A percentile compares a stretch with the other conserved stretches of the same genome.
Conservation (phyloP, 106 monocot species). For the Dendrobium chrysotoxum region DNA sequence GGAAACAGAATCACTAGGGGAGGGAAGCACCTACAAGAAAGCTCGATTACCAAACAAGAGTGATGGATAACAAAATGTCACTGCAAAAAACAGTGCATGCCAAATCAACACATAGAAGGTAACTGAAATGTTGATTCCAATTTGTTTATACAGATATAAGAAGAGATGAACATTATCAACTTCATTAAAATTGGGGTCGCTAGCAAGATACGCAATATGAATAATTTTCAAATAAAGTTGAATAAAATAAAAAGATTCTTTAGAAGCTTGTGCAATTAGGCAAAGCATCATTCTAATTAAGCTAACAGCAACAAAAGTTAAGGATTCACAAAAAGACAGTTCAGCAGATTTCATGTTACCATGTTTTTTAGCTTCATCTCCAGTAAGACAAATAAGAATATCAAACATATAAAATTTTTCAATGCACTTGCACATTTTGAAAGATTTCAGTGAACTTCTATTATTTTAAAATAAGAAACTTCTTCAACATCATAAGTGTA, state of each 20-base stretch:
- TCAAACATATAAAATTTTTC: not conserved
- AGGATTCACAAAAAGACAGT: not conserved
- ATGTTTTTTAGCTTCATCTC: not conserved
- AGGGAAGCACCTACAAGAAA: slow-evolving; percentile 52
- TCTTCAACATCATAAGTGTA: not conserved
- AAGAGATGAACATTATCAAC: not conserved
- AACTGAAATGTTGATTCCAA: not conserved
- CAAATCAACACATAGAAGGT: too few relatives aligned
- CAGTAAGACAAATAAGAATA: not conserved
- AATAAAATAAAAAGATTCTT: not conserved
- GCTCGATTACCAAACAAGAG: not conserved
- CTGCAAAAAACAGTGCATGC: too few relatives aligned
- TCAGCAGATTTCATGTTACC: not conserved
- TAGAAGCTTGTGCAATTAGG: not conserved
- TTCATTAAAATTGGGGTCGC: not conserved
- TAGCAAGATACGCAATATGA: not conserved
- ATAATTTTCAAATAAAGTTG: not conserved
- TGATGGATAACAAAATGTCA: not conserved
- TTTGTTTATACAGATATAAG: not conserved
- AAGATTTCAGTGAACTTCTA: not conserved
- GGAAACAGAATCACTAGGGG: slow-evolving; percentile 79
- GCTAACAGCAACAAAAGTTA: not conserved
- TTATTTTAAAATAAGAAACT: not conserved
- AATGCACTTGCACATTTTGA: not conserved
- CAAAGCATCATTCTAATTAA: not conserved